Base-by-base conservation (phyloP, 2,329 filamentous ascomycete species). In the Pestalotiopsis sp. region DNA sequence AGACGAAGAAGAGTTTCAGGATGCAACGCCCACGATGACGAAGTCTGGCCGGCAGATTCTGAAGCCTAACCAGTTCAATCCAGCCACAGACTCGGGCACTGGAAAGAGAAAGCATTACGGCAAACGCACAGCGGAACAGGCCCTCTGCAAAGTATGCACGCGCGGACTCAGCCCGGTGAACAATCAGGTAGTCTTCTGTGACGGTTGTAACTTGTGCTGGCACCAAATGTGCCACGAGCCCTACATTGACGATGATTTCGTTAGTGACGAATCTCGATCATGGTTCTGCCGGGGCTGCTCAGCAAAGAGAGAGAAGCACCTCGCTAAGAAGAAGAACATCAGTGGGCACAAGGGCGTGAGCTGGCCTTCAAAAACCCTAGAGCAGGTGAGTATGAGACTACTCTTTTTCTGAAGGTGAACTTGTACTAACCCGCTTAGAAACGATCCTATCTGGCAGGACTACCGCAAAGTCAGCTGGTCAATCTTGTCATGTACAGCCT, bases 141-240 rank as follows among this genome's bases (percentile, higher is more conserved):
- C 86, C 14, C 84, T 92, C 40, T 96, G 93, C 82, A 91, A 90
- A 73, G 86, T 88, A 71, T 97, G 93, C 80, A 87, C 90, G 66
- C 85, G 93, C 72, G 90, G 92, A 11, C 87, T 92, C 72, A 93
- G 91, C 75, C 91, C 92, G 3, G 78, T 84, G n/a, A 89, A 83
- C 73, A 96, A 96, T 80, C 88, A 91, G 80, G 95, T 97, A 77
- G 93, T 96, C 2, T 94, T 95, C 79, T 97, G 93, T 81, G 92
- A 95, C 79, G 90, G 90, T 17, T 97, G 93, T 82, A 93, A 93
- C 77, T 85, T 86, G 38, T 89, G 90, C 57, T 97, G 93, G 87
- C 93, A 97, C 79, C 92, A 94, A 78, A 89, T 89, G 74, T 97
- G 93, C 75, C 93, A 97, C 78, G 87, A 92, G 69, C 93, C 93